Base-by-base conservation (phyloP, 1,284 basidiomycete species). In the Athelia sp. region DNA sequence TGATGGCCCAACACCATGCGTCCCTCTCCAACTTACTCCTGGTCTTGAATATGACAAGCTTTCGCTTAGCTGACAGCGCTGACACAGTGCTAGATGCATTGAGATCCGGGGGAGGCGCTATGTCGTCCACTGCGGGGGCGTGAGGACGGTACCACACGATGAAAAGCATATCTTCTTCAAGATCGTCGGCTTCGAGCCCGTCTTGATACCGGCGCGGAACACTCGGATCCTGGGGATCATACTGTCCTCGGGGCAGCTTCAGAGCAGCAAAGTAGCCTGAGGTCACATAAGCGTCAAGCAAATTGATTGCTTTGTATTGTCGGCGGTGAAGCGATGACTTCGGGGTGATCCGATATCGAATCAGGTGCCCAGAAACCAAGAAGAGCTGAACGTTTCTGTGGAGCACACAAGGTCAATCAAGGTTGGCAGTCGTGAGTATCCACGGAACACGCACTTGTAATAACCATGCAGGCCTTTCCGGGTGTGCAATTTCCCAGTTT, bases 1-100 rank as follows among this genome's bases (percentile, higher is more conserved):
- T 87, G 56, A 94, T 67, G 15, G 87, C 88, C 81, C 87, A 92
- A 59, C 90, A 90, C 92, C 91, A 94, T 21, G 85, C 75, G 63
- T 94, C 91, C 23, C 91, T 72, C 64, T 94, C 92, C 42, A 93
- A 68, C 62, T 80, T 82, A 63, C 82, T 90, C 61, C 91, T 73
- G 44, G 88, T 84, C 50, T 83, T 79, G 58, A 89, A 86, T 3
- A 91, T 76, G 18, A 79, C 62, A 51, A 82, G 58, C 60, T 84
- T 85, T 52, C 81, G 72, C 61, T 84, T 84, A 43, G 76, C 72
- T 11, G 78, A 77, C 43, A 92, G 64, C 19, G 73, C 59, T 4
- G 87, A 88, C 3, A 79, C 11, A 45, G 38, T 4, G 24, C 18
- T 17, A 48, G 51, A 43, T 51, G 55, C 23, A 54, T 53, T 40